phyloP scores from a whole-genome alignment of 345 rosid species.

The Salix koriyanagi region DNA sequence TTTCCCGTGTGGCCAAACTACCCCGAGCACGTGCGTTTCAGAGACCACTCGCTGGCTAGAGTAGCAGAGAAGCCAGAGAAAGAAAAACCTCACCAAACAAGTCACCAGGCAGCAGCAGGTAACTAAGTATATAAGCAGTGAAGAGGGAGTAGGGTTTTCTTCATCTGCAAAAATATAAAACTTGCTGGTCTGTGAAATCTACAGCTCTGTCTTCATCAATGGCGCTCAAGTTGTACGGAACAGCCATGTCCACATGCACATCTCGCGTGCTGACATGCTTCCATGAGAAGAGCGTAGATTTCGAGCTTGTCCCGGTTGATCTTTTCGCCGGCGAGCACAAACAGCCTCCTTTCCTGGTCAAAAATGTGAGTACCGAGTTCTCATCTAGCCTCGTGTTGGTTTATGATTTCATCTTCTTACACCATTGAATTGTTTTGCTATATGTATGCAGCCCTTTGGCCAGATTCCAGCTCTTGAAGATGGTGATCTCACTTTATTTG shows the following conservation, averaged over 20 bases:
- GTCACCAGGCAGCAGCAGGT: not conserved
- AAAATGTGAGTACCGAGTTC: slow-evolving; percentile 39
- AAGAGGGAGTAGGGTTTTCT: not conserved
- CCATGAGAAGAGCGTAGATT: slow-evolving; percentile 62
- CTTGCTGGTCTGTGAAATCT: not conserved
- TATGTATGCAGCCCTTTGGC: slow-evolving; percentile 45
- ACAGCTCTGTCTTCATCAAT: slow-evolving; percentile 17
- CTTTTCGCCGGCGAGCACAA: slow-evolving; percentile 66
- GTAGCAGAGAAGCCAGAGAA: not conserved
- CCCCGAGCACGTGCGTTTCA: not conserved
- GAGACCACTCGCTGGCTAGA: not conserved
- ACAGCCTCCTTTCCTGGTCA: slow-evolving; percentile 53
- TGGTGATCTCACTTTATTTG: slow-evolving; percentile 65
- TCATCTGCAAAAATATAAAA: not conserved
- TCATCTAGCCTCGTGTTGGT: not conserved
- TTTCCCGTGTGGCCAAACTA: not conserved
- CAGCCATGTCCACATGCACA: slow-evolving; percentile 66
- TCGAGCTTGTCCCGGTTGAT: slow-evolving; percentile 62
- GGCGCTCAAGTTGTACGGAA: slow-evolving; percentile 65
- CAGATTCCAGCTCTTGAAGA: slow-evolving; percentile 80
- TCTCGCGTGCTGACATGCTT: slow-evolving; percentile 59
- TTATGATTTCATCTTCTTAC: not conserved
- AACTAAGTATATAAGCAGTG: not conserved
- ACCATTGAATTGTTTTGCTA: not conserved
- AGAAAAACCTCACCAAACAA: not conserved